A percentile compares a stretch with the other conserved stretches of the same genome.
Evolutionary conservation across 768 basidiomycete genomes (phyloP).

Genomic region (Mycena rosella): DNA sequence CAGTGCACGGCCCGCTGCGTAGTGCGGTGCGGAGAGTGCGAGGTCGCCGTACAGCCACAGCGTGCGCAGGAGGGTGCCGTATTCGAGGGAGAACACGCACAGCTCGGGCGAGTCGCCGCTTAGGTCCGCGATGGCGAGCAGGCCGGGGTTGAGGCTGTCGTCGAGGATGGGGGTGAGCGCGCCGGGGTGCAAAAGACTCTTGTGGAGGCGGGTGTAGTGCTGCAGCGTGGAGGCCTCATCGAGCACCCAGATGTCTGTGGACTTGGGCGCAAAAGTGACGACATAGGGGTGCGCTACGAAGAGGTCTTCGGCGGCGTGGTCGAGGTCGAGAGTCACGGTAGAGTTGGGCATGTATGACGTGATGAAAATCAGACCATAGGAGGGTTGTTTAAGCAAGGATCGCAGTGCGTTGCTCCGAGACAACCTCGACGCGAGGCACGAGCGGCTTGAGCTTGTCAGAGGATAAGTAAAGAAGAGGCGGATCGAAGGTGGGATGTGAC

Average conservation of each 20-base stretch:
- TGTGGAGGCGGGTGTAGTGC: constrained; percentile 17
- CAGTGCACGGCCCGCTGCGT: constrained; percentile 16
- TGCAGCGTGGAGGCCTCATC: constrained; percentile 17
- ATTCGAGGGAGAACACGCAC: constrained; percentile 20
- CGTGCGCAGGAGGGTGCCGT: constrained; percentile 22
- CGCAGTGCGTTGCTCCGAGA: constrained; percentile 3
- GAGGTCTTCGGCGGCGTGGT: constrained; percentile 12
- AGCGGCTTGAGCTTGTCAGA: too few species aligned
- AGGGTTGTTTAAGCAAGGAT: constrained; percentile 15
- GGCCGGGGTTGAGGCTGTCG: constrained; percentile 14
- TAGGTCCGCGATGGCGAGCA: constrained; percentile 13
- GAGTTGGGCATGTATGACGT: constrained; percentile 9
- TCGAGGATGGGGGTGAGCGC: constrained; percentile 19
- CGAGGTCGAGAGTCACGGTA: constrained; percentile 16
- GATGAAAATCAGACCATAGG: neutral
- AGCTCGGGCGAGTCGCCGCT: constrained; percentile 10
- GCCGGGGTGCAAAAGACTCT: constrained; percentile 14
- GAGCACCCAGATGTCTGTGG: constrained; percentile 20
- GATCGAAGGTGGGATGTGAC: too few species aligned
- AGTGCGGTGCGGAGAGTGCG: constrained; percentile 11
- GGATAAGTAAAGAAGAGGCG: too few species aligned
- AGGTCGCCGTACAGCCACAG: constrained; percentile 24
- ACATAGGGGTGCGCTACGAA: constrained; percentile 17
- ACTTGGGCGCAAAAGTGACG: constrained; percentile 11
- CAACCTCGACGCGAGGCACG: too few species aligned